Evolutionary conservation across 139 green algal genomes (phyloP).

Genomic region (Picochlorum costavermella): DNA sequence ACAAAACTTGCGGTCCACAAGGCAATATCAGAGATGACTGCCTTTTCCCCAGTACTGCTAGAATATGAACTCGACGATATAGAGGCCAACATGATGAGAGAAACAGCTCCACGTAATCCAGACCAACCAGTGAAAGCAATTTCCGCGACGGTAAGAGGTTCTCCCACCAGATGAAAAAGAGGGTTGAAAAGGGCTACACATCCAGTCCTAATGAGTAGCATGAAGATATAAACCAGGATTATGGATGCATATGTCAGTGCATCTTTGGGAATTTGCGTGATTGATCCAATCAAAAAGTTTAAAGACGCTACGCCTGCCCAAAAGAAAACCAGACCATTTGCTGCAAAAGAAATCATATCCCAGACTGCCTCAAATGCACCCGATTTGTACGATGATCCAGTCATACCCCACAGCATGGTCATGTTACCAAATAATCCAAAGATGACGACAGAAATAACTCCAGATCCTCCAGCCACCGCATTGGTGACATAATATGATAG

Average conservation of each 20-base stretch:
- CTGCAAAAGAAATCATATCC: slow-evolving; percentile 41
- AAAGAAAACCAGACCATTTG: slow-evolving; percentile 79
- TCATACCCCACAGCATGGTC: slow-evolving; percentile 55
- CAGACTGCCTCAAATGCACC: slow-evolving; percentile 35
- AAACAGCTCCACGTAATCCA: slow-evolving; percentile 66
- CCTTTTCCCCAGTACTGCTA: too few species aligned
- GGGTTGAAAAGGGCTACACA: slow-evolving; percentile 32
- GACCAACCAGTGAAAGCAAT: slow-evolving; percentile 53
- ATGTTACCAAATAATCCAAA: slow-evolving; percentile 74
- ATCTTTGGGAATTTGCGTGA: slow-evolving; percentile 11
- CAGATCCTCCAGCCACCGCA: slow-evolving; percentile 26
- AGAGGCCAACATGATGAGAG: slow-evolving; percentile 70
- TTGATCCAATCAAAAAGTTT: slow-evolving; percentile 65
- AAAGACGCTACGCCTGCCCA: slow-evolving; percentile 57
- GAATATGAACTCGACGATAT: slow-evolving; percentile 20
- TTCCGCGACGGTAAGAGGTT: slow-evolving; percentile 36
- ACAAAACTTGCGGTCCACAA: slow-evolving; percentile 72
- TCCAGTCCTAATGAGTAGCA: slow-evolving; percentile 37
- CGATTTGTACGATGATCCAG: slow-evolving; percentile 5
- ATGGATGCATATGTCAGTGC: slow-evolving; percentile 23
- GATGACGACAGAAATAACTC: slow-evolving; percentile 79
- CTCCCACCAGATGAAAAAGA: slow-evolving; percentile 16
- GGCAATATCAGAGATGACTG: slow-evolving; percentile 40
- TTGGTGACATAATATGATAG: slow-evolving; percentile 71
- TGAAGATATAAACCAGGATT: slow-evolving; percentile 42